These are phyloP conservation scores for Penicillium olsonii DNA, from an alignment of 2,329 filamentous ascomycete species.

Conservation along the genomic window DNA sequence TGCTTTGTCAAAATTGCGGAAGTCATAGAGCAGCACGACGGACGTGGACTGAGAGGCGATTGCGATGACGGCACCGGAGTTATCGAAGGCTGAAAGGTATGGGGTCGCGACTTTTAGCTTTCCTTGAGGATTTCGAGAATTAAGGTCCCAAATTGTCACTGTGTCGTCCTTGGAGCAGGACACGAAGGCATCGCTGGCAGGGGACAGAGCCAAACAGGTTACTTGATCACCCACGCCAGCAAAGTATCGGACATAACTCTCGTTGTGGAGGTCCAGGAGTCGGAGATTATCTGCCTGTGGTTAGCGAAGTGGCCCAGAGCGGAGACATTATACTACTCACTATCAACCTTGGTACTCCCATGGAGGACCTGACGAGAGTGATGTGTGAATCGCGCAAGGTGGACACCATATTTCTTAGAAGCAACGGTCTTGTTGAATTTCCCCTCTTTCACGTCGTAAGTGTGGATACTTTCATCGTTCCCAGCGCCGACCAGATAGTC, in stretches of 20 bases:
- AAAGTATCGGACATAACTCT: slow-evolving; percentile 95
- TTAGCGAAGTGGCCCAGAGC: slow-evolving; percentile 3
- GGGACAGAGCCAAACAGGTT: slow-evolving; percentile 80
- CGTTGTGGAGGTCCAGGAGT: slow-evolving; percentile 86
- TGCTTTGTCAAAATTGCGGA: slow-evolving; percentile 88
- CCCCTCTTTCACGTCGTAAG: slow-evolving; percentile 91
- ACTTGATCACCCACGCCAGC: slow-evolving; percentile 84
- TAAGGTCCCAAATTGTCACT: slow-evolving; percentile 85
- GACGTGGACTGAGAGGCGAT: slow-evolving; percentile 80
- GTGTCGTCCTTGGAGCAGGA: slow-evolving; percentile 91
- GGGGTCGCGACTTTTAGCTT: slow-evolving; percentile 78
- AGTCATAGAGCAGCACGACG: slow-evolving; percentile 83
- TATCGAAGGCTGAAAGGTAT: slow-evolving; percentile 85
- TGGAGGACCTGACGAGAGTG: slow-evolving; percentile 89
- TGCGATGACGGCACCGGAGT: slow-evolving; percentile 87
- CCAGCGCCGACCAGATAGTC: slow-evolving; percentile 89
- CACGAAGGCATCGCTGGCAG: slow-evolving; percentile 85
- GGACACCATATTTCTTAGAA: slow-evolving; percentile 95
- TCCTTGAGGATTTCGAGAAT: slow-evolving; percentile 76
- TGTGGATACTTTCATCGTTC: slow-evolving; percentile 91
- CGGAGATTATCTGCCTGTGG: slow-evolving; percentile 65
- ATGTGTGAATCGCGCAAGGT: slow-evolving; percentile 92
- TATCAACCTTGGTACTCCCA: slow-evolving; percentile 91
- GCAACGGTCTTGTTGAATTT: slow-evolving; percentile 85
- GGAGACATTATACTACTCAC: slow-evolving; percentile 47